phyloP scores from a whole-genome alignment of 106 monocot genomes.

The Alisma plantagoaquatica region DNA sequence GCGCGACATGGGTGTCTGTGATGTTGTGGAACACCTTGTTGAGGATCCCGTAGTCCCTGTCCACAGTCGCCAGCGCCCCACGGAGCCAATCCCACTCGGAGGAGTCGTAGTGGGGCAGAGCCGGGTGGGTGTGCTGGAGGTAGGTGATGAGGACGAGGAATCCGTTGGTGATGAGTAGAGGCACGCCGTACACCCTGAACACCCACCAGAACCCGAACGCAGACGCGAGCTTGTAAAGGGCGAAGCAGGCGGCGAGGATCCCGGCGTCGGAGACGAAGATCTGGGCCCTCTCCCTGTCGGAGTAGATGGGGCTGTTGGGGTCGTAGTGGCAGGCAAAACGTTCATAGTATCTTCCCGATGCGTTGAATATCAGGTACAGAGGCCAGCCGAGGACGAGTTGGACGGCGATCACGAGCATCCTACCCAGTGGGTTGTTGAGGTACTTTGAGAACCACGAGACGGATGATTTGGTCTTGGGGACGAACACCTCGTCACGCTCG shows the following conservation, averaged over 20 bases:
- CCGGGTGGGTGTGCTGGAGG: conserved; percentile 74
- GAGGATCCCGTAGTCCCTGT: conserved; percentile 62
- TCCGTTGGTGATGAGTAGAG: conserved; percentile 35
- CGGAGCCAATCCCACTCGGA: conserved; percentile 78
- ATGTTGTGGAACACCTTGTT: conserved; percentile 59
- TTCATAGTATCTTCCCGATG: conserved; percentile 49
- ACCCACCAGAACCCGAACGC: conserved; percentile 25
- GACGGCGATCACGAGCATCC: conserved; percentile 29
- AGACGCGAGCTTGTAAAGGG: conserved; percentile 22
- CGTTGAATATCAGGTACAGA: conserved; percentile 52
- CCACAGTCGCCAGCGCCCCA: conserved; percentile 59
- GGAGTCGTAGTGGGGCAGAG: conserved; percentile 62
- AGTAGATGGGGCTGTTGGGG: conserved; percentile 64
- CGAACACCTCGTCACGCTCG: conserved; percentile 84
- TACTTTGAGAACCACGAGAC: conserved; percentile 46
- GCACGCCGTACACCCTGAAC: conserved; percentile 35
- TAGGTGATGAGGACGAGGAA: conserved; percentile 57
- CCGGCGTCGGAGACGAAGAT: conserved; percentile 62
- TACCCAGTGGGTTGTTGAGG: conserved; percentile 57
- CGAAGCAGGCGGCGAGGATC: conserved; percentile 17
- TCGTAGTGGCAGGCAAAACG: conserved; percentile 66
- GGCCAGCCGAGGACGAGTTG: conserved; percentile 76
- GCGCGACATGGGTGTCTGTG: conserved; percentile 58
- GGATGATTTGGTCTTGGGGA: conserved; percentile 46
- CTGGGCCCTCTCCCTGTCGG: conserved; percentile 46